These are phyloP conservation scores for Entomortierella parvispora DNA, from an alignment of 192 early-diverging fungal genomes.

Conservation along the genomic window DNA sequence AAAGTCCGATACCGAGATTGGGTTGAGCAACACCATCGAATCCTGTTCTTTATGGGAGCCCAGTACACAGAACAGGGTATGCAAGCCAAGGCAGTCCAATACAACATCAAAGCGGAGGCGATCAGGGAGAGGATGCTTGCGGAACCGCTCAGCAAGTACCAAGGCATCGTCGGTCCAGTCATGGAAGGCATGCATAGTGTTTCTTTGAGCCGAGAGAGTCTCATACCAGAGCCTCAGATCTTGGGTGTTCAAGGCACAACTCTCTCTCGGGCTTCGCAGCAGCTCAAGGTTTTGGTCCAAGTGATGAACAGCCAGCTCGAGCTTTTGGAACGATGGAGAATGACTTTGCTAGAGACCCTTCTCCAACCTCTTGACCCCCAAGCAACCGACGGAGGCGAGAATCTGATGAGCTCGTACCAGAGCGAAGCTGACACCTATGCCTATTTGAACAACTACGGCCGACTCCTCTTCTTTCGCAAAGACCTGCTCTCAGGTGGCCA, in stretches of 20 bases:
- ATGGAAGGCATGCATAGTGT: not conserved
- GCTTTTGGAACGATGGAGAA: not conserved
- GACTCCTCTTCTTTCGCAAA: conserved; percentile 1
- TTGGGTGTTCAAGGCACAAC: not conserved
- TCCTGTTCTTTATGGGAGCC: conserved; percentile 4
- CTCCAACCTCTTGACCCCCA: not conserved
- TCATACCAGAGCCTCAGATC: not conserved
- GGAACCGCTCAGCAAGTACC: not conserved
- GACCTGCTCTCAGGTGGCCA: not conserved
- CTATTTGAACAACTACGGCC: conserved; percentile 1
- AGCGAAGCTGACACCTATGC: too few relatives aligned
- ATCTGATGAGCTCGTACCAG: not conserved
- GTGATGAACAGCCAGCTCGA: not conserved
- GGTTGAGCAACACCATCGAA: not conserved
- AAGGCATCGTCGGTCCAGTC: not conserved
- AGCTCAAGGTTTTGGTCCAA: conserved; percentile 1
- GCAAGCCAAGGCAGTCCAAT: not conserved
- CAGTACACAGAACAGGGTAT: too few relatives aligned
- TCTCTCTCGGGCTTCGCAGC: not conserved
- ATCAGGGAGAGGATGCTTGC: not conserved
- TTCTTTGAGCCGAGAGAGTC: not conserved
- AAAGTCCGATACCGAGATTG: conserved; percentile 3
- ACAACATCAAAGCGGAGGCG: not conserved
- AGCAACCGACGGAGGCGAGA: not conserved
- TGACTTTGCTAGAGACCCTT: not conserved